Conservation (phyloP, 208 protist genomes). For the Trypanosoma theileri region DNA sequence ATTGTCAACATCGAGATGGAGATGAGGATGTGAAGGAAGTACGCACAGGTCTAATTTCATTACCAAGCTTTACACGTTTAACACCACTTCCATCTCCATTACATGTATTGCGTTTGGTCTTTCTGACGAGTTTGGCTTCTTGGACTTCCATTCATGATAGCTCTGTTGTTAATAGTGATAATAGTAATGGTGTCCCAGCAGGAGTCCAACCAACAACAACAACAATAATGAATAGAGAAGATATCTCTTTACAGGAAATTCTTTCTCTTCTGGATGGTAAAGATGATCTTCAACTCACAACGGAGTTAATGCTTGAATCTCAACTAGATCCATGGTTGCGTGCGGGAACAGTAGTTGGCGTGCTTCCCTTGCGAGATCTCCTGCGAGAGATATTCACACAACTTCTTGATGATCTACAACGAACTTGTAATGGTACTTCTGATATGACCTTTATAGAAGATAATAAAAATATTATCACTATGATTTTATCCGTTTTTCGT, state of each 20-base stretch:
- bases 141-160: background rate
- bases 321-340: constrained; percentile 17
- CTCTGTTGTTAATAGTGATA: background rate
- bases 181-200: too few relatives aligned
- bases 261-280: background rate
- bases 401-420: constrained; percentile 4
- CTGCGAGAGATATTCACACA: constrained; percentile 14
- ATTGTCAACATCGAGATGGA: background rate
- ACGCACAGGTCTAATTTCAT: constrained; percentile 7
- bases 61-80: constrained; percentile 9
- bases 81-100: background rate
- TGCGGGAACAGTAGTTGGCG: background rate
- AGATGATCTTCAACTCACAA: constrained; percentile 4
- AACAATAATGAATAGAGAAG: background rate
- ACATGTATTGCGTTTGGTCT: constrained; percentile 7
- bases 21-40: background rate
- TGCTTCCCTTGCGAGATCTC: constrained; percentile 14
- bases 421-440: background rate
- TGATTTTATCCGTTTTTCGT: constrained; percentile 17
- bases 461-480: background rate
- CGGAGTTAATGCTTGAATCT: constrained; percentile 21
- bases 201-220: too few relatives aligned
- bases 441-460: background rate
- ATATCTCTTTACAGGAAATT: background rate
- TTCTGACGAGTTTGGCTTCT: constrained; percentile 10